Percentiles rank a stretch among this genome's conserved stretches.
These are phyloP conservation scores for Boletellus deceptivus DNA, from an alignment of 1,284 basidiomycete genomes.

Conservation along the genomic window DNA sequence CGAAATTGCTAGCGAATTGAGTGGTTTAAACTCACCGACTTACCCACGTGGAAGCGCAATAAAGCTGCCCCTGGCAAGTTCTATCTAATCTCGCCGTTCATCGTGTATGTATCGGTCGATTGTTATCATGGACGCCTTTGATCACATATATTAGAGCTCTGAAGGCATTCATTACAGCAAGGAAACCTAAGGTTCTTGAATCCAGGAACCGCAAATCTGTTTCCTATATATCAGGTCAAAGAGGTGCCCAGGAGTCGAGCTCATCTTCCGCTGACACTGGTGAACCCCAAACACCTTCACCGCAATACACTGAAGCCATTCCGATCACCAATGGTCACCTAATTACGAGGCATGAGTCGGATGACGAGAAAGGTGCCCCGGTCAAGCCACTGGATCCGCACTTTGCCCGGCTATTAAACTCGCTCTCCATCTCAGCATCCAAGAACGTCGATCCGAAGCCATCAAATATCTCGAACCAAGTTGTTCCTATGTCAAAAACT, in stretches of 20 bases:
- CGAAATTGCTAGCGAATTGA: slow-evolving; percentile 75
- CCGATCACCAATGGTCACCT: slow-evolving; percentile 19
- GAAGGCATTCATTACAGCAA: slow-evolving; percentile 61
- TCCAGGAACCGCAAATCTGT: slow-evolving; percentile 32
- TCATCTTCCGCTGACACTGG: slow-evolving; percentile 61
- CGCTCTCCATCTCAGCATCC: slow-evolving; percentile 61
- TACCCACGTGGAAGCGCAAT: slow-evolving; percentile 92
- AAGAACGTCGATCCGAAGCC: slow-evolving; percentile 19
- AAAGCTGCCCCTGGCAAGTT: slow-evolving; percentile 78
- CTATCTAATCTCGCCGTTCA: slow-evolving; percentile 95
- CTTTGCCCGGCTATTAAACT: slow-evolving; percentile 63
- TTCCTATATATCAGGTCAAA: slow-evolving; percentile 22
- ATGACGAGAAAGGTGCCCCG: slow-evolving; percentile 26
- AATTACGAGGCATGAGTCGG: slow-evolving; percentile 20
- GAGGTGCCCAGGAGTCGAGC: slow-evolving; percentile 54
- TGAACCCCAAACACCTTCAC: slow-evolving; percentile 63
- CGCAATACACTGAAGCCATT: slow-evolving; percentile 46
- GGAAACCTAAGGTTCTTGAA: slow-evolving; percentile 43
- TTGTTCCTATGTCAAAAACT: slow-evolving; percentile 9
- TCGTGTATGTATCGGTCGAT: slow-evolving; percentile 57
- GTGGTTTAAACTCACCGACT: slow-evolving; percentile 89
- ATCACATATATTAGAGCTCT: slow-evolving; percentile 46
- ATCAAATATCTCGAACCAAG: not conserved
- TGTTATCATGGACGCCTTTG: slow-evolving; percentile 9
- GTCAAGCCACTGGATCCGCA: slow-evolving; percentile 56